Base-by-base conservation (phyloP, 2,329 filamentous ascomycete genomes). In the Epichloe scottii region DNA sequence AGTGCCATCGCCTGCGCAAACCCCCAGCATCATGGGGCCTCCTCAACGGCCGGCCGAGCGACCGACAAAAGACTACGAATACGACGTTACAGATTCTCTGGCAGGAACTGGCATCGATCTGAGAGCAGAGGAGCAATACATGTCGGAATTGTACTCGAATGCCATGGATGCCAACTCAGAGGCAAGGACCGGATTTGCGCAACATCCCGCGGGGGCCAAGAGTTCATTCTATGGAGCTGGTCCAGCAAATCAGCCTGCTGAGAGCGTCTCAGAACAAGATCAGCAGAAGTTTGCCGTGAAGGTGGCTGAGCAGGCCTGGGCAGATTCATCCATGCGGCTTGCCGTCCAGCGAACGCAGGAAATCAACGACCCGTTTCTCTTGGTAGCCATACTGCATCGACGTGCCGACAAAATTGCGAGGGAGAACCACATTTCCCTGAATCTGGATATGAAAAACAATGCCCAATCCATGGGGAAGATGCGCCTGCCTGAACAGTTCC, bases 81-180 rank as follows among this genome's bases (percentile, higher is more conserved):
- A 90, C 59, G 88, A 95, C 60, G 77, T 90, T 44, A 87, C 85
- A 57, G 90, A 96, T 68, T 86, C 89, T 48, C 69, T 95, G 50
- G 84, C 84, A 17, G 87, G 86, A 17, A 91, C 89, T 15, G 89
- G 89, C 47, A 89, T 96, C 56, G 87, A 95, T 70, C 69, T 95
- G 45, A 82, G 85, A 53, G 89, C 89, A 56, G 90, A 95, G 66
- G 88, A 94, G 62, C 87, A 89, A 59, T 87, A 82, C 57, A 75
- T 93, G 65, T 83, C 87, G 43, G 82, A 81, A 53, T 73, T 81
- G 51, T 84, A 82, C 62, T 77, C 79, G 43, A 74, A 66, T 35
- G 61, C 74, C 8, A 74, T 72, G 53, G 70, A 72, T 51, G 60
- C 64, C 50, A 68, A 63, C 23, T 59, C 64, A 49, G 71, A 81